Percentiles rank a stretch among this genome's conserved stretches.
Evolutionary conservation across 805 yeast genomes (phyloP).

Genomic region (Ogataea corticis): DNA sequence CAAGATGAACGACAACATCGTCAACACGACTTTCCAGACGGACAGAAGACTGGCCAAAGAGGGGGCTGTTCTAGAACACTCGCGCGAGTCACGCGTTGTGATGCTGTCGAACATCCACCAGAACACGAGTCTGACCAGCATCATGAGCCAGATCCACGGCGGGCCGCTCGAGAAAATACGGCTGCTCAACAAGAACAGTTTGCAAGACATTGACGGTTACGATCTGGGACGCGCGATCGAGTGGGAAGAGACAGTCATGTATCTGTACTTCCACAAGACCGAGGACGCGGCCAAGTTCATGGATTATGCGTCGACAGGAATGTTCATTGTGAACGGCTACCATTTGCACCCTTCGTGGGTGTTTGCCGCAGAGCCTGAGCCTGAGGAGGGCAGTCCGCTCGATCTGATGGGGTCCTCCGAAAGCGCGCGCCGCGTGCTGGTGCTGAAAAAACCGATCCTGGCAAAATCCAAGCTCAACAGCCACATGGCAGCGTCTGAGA

Average conservation of each 20-base stretch:
- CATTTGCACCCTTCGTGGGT: constrained; percentile 51
- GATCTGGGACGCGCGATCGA: constrained; percentile 17
- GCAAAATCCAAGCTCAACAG: constrained; percentile 23
- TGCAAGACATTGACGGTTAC: constrained; percentile 10
- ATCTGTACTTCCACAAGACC: constrained; percentile 52
- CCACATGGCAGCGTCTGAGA: constrained; percentile 15
- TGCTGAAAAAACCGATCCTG: constrained; percentile 42
- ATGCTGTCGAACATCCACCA: constrained; percentile 26
- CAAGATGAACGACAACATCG: constrained; percentile 22
- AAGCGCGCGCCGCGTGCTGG: constrained; percentile 54
- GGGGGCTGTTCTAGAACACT: constrained; percentile 7
- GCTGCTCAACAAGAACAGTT: constrained; percentile 24
- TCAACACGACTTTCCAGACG: constrained; percentile 13
- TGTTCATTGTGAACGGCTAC: constrained; percentile 60
- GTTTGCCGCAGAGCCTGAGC: constrained; percentile 13
- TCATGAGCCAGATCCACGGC: constrained; percentile 60
- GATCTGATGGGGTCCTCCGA: constrained; percentile 41
- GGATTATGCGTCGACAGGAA: constrained; percentile 49
- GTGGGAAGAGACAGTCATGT: constrained; percentile 36
- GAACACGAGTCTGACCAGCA: constrained; percentile 46
- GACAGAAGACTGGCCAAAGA: constrained; percentile 9
- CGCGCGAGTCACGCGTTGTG: constrained; percentile 21
- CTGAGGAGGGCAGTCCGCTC: constrained; percentile 8
- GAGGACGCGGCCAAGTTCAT: constrained; percentile 57
- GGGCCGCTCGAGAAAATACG: constrained; percentile 65